Base-by-base conservation (phyloP, 306 rosid species). In the Prunus padus region DNA sequence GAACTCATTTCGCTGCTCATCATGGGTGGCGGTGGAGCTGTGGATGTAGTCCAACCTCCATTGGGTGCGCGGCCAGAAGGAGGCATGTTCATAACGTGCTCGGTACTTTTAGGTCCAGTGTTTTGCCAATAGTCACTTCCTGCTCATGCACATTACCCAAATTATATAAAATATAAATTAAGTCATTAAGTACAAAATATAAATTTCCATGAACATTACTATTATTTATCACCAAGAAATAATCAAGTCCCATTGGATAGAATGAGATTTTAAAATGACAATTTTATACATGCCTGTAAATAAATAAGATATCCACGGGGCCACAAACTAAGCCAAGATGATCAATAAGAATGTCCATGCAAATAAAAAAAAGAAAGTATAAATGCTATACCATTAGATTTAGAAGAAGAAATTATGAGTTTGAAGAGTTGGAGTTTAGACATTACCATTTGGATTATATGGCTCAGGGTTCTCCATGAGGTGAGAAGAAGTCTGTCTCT, bases 1-100 rank as follows among this genome's bases (percentile, higher is more conserved):
- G 15, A 78, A 77, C 87, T 88, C 80, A 86, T 2, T 23, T 79
- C 86, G 28, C 93, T 71, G 54, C 89, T 81, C 1, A 26, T 1
- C 16, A 49, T 10, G 12, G 71, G 80, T 0, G 85, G 87, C 7
- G 56, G 82, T 0, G 55, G 26, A 31, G 54, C 79, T 66, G 54
- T 78, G 1, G 47, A 11, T 20, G 10, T 10, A 42, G 22, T 22
- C 76, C 67, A 72, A 42, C 76, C 69, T 33, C 69, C 76, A 59
- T 63, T 16, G 11, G 50, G 30, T 7, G 50, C 63, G 20, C n/a
- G 3, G 20, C 67, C 67, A n/a, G 76, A 49, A 8, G 67, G 67
- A 59, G 76, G 76, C 76, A 72, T 59, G 23, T 59, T 59, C 0
- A 72, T 4, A 16, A 59, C n/a, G 3, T 72, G 76, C 7, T 72